These are phyloP conservation scores for Favolaschia claudopus DNA, from an alignment of 768 basidiomycete species.

Conservation along the genomic window DNA sequence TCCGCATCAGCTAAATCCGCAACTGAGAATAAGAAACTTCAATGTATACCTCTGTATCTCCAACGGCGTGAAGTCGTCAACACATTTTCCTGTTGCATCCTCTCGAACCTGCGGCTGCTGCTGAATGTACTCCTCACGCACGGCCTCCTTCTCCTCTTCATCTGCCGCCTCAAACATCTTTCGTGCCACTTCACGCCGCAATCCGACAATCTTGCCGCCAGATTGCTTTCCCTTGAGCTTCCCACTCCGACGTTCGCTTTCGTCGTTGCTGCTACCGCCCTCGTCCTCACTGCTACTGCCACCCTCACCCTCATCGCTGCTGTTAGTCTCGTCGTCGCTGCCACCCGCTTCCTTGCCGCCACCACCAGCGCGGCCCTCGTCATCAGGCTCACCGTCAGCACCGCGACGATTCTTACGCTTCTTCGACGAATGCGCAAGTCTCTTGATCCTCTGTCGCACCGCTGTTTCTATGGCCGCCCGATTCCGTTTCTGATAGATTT, in stretches of 20 bases:
- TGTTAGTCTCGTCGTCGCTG: not conserved
- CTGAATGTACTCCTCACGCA: not conserved
- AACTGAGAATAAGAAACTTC: not conserved
- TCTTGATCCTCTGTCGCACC: not conserved
- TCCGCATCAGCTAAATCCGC: no score
- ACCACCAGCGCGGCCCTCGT: no score
- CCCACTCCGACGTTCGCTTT: no score
- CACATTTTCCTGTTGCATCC: not conserved
- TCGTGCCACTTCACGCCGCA: not conserved
- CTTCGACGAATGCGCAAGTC: no score
- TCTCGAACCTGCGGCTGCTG: not conserved
- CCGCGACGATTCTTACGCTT: not conserved
- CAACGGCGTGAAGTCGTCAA: not conserved
- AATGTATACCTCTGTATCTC: not conserved
- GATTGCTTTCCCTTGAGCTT: no score
- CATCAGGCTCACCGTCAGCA: no score
- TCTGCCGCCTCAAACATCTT: not conserved
- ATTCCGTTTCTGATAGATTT: constrained; percentile 5
- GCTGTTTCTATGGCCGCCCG: not conserved
- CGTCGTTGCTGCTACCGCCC: not conserved
- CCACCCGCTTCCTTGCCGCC: no score
- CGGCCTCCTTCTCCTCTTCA: not conserved
- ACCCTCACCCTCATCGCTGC: not conserved
- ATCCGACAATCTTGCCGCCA: no score
- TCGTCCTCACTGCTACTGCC: not conserved